phyloP scores from a whole-genome alignment of 495 filamentous ascomycete genomes.

The Thermothielavioides terrestris region DNA sequence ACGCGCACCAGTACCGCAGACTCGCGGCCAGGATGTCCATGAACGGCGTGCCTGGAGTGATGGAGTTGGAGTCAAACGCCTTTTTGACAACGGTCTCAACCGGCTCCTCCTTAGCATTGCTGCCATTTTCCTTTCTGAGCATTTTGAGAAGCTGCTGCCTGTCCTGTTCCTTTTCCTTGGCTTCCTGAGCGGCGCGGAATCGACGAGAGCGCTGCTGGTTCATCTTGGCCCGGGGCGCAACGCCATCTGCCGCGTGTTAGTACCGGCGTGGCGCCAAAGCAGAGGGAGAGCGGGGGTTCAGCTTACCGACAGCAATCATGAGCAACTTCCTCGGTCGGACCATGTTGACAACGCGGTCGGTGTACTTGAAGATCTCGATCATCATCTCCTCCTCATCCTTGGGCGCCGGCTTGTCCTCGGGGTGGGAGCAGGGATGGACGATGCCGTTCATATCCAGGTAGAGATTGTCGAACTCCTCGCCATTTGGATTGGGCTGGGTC shows the following conservation, averaged over 20 bases:
- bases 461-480: slow-evolving; percentile 94
- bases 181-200: slow-evolving; percentile 89
- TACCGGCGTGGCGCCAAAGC: neutral
- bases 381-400: slow-evolving; percentile 99
- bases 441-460: slow-evolving; percentile 99
- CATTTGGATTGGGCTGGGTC: slow-evolving; percentile 86
- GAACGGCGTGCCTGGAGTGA: slow-evolving; percentile 96
- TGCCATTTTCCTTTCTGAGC: slow-evolving; percentile 63
- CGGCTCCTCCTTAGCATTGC: slow-evolving; percentile 49
- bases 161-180: slow-evolving; percentile 85
- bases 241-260: slow-evolving; percentile 61
- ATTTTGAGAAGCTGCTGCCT: slow-evolving; percentile 78
- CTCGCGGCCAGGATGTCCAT: slow-evolving; percentile 94
- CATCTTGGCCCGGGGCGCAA: slow-evolving; percentile 92
- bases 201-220: slow-evolving; percentile 90
- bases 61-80: slow-evolving; percentile 96
- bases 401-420: slow-evolving; percentile 84
- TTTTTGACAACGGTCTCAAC: slow-evolving; percentile 66
- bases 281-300: neutral
- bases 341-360: slow-evolving; percentile 97
- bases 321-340: slow-evolving; percentile 88
- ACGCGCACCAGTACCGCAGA: slow-evolving; percentile 89
- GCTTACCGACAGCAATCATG: slow-evolving; percentile 94
- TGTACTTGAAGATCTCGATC: slow-evolving; percentile 94
- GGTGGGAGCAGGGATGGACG: slow-evolving; percentile 97